These are phyloP conservation scores for Boletus pseudopeckii DNA, from an alignment of 768 basidiomycete species.

Conservation along the genomic window DNA sequence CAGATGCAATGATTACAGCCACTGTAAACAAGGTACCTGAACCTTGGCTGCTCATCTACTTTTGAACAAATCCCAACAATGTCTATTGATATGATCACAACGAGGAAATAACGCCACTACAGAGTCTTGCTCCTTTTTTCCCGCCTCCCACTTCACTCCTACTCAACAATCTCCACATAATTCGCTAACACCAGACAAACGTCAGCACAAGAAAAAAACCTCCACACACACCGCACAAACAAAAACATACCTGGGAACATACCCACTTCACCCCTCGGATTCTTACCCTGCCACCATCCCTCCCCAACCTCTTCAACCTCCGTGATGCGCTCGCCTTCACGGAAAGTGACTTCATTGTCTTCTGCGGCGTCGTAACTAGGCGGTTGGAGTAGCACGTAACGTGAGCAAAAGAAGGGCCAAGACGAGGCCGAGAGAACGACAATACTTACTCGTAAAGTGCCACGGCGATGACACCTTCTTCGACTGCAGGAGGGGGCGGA, in stretches of 20 bases:
- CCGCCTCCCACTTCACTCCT: too few species aligned
- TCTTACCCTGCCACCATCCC: slow-evolving; percentile 86
- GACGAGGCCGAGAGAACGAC: neutral
- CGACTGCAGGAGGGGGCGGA: slow-evolving; percentile 48
- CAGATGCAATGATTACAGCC: too few species aligned
- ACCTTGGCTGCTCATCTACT: too few species aligned
- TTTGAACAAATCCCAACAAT: too few species aligned
- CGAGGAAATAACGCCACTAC: too few species aligned
- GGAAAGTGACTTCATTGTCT: slow-evolving; percentile 87
- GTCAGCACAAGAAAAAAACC: neutral
- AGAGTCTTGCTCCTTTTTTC: too few species aligned
- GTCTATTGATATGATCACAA: too few species aligned
- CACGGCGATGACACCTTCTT: slow-evolving; percentile 60
- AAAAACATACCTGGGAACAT: slow-evolving; percentile 67
- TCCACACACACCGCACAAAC: neutral
- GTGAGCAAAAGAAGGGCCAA: neutral
- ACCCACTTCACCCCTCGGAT: slow-evolving; percentile 52
- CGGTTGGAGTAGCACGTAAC: neutral
- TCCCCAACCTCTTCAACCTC: slow-evolving; percentile 79
- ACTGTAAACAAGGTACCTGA: too few species aligned
- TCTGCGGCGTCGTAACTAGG: slow-evolving; percentile 83
- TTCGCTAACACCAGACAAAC: slow-evolving; percentile 4
- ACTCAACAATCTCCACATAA: slow-evolving; percentile 16
- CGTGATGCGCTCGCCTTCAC: slow-evolving; percentile 74
- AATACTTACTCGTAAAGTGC: slow-evolving; percentile 67